Evolutionary conservation across 2,329 filamentous ascomycete species (phyloP).

Genomic region (Purpureocillium lavendulum): DNA sequence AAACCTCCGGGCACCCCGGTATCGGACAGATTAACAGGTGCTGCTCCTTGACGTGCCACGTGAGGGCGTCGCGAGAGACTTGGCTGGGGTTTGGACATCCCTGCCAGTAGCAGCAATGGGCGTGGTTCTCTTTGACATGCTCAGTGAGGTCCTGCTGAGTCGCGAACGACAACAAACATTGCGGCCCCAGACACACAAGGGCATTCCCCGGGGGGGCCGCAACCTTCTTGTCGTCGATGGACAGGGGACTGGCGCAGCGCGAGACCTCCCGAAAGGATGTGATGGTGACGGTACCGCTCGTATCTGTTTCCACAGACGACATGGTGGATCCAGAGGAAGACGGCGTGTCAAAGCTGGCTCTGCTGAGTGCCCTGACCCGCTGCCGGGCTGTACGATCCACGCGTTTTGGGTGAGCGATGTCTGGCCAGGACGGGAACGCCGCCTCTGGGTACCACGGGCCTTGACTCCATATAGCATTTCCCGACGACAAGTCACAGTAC

Average conservation of each 20-base stretch:
- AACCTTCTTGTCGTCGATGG: slow-evolving; percentile 1
- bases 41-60: slow-evolving; percentile 34
- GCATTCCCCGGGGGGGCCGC: slow-evolving; percentile 5
- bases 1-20: slow-evolving; percentile 26
- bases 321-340: slow-evolving; percentile 20
- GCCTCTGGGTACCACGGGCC: no score
- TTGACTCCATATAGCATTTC: no score
- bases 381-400: no score
- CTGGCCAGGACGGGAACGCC: no score
- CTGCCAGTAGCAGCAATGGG: slow-evolving; percentile 30
- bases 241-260: slow-evolving; percentile 16
- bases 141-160: slow-evolving; percentile 13
- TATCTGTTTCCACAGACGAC: slow-evolving; percentile 21
- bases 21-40: slow-evolving; percentile 34
- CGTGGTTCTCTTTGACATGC: slow-evolving; percentile 18
- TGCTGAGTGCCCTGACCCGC: slow-evolving; percentile 13
- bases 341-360: slow-evolving; percentile 14
- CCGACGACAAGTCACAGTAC: no score
- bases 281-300: slow-evolving; percentile 10
- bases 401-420: no score
- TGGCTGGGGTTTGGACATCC: slow-evolving; percentile 27
- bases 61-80: slow-evolving; percentile 25
- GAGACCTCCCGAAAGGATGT: slow-evolving; percentile 8
- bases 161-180: slow-evolving; percentile 16
- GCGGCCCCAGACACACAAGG: slow-evolving; percentile 16